These are phyloP conservation scores for Torulaspora globosa DNA, from an alignment of 1,139 yeast genomes.

Conservation along the genomic window DNA sequence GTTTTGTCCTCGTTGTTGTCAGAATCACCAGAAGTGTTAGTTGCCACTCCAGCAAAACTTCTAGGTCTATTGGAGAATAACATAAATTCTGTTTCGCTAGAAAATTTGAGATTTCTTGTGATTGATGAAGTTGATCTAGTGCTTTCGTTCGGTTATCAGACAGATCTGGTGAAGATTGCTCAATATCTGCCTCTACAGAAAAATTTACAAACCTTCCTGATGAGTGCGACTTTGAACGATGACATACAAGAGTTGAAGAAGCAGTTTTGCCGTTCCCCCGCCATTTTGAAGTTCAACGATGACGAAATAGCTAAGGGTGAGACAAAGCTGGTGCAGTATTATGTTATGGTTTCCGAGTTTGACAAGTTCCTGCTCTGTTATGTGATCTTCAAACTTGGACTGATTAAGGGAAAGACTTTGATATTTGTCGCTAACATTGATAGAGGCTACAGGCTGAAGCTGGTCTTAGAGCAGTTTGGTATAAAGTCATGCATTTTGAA, in stretches of 20 bases:
- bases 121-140: constrained; percentile 96
- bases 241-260: constrained; percentile 74
- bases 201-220: constrained; percentile 80
- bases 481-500: constrained; percentile 83
- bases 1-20: constrained; percentile 67
- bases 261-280: constrained; percentile 81
- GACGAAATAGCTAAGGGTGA: constrained; percentile 52
- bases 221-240: constrained; percentile 94
- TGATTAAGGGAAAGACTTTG: constrained; percentile 87
- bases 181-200: constrained; percentile 64
- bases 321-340: constrained; percentile 72
- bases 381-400: constrained; percentile 82
- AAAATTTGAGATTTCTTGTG: constrained; percentile 62
- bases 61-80: constrained; percentile 52
- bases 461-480: constrained; percentile 93
- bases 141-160: constrained; percentile 84
- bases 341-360: constrained; percentile 79
- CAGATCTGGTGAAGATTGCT: constrained; percentile 68
- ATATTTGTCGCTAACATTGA: constrained; percentile 92
- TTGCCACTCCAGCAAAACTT: constrained; percentile 85
- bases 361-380: constrained; percentile 89
- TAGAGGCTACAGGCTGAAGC: constrained; percentile 86
- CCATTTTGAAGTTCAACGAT: constrained; percentile 71
- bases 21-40: constrained; percentile 73
- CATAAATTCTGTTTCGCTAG: constrained; percentile 43